Conservation (phyloP, 257 asterid genomes). For the Fraxinus anomala region DNA sequence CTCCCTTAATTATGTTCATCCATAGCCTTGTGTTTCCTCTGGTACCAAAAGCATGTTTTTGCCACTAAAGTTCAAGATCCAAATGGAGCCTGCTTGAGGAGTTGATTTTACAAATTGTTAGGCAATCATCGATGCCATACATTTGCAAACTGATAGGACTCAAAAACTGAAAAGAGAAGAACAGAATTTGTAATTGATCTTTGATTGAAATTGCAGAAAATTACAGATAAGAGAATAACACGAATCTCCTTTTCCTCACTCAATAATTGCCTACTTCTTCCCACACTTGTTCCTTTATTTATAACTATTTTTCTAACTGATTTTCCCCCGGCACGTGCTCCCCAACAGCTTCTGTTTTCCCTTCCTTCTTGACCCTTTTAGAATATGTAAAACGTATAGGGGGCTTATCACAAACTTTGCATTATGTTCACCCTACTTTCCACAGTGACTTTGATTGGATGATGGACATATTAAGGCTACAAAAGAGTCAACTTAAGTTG, state of each 20-base stretch:
- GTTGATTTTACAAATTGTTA: background rate
- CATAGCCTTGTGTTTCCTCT: background rate
- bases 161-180: too few species aligned
- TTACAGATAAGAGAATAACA: too few species aligned
- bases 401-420: background rate
- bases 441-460: background rate
- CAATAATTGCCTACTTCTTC: background rate
- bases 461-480: background rate
- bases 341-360: too few species aligned
- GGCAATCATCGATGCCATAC: background rate
- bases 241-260: background rate
- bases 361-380: too few species aligned
- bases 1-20: background rate
- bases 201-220: too few species aligned
- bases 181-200: too few species aligned
- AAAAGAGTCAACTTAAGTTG: background rate
- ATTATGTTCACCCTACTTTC: background rate
- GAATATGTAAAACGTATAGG: too few species aligned
- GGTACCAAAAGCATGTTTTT: background rate
- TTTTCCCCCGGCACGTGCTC: too few species aligned
- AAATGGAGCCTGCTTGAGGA: background rate
- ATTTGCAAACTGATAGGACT: background rate
- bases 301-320: too few species aligned
- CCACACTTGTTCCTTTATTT: too few species aligned
- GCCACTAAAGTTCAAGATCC: background rate